Evolutionary conservation across 2,329 filamentous ascomycete genomes (phyloP), one percentile per base, ranked within the genome.

Genomic region (Claviceps capensis): DNA sequence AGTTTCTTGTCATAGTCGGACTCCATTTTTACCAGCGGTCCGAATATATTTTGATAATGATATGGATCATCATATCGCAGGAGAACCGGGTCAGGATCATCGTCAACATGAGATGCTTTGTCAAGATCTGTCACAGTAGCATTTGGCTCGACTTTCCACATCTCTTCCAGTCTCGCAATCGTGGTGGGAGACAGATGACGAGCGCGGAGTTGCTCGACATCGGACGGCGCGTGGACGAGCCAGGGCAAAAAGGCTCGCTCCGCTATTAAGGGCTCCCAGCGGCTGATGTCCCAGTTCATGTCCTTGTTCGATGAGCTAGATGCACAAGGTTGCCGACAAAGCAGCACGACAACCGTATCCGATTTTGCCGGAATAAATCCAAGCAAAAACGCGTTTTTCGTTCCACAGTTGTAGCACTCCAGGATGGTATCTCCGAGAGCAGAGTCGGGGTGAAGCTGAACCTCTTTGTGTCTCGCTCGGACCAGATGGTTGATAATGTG

Each of bases 401-500:
- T 96, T 47, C 91, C 93, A 68, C 93, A 98, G 71, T 96, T 97
- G 74, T 98, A 98, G 72, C 93, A 98, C 73, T 98, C 93, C 56
- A 98, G 79, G 40, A 94, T 88, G 1, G 93, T 98, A 65, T 98
- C 94, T 57, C 93, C 93, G 11, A 98, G 82, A 7, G 89, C 84
- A 17, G 93, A 97, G 59, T 85, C 83, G 7, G 93, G 91, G 67
- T 98, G 93, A 52, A 98, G 81, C 68, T 96, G 91, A 50, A 98
- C 93, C 72, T 98, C 94, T 75, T 97, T 98, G 74, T 98, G 93
- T 57, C 93, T 86, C 57, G 94, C 91, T 63, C 94, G 86, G 55
- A 98, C 93, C 37, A 98, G 81, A 65, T 98, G 93, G 68, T 97
- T 97, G 71, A 98, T 88, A 61, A 98, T 97, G 66, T 98, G 93